Evolutionary conservation across 345 rosid species (phyloP).

Genomic region (Schrenkiella parvula): DNA sequence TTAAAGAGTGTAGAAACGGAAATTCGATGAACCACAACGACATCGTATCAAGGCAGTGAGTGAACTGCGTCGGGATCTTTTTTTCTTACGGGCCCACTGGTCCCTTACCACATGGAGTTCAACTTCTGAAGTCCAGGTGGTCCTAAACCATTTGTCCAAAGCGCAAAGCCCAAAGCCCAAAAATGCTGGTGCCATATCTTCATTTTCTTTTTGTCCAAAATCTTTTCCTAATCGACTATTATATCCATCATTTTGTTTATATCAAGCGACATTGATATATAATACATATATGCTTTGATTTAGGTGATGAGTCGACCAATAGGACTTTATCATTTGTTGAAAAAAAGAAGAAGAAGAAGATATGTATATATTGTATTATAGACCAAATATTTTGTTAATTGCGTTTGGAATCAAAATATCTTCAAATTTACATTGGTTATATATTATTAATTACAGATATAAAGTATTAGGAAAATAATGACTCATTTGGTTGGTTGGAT

Average conservation of each 20-base stretch:
- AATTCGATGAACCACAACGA: not conserved
- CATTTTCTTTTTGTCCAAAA: too few relatives aligned
- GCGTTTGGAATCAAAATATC: not conserved
- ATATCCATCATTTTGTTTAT: too few relatives aligned
- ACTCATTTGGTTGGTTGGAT: slow-evolving; percentile 18
- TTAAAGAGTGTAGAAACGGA: too few relatives aligned
- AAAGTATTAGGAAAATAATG: not conserved
- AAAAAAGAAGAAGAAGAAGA: not conserved
- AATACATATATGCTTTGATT: not conserved
- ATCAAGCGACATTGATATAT: not conserved
- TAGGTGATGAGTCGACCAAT: not conserved
- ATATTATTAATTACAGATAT: not conserved
- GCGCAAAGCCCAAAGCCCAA: too few relatives aligned
- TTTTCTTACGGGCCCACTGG: not conserved
- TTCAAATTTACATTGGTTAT: too few relatives aligned
- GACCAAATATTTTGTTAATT: not conserved
- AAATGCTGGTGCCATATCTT: not conserved
- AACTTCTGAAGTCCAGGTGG: not conserved
- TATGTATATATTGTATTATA: too few relatives aligned
- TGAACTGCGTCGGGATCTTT: not conserved
- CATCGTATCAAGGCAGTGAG: not conserved
- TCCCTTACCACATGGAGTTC: not conserved
- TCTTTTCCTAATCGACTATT: too few relatives aligned
- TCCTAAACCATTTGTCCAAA: not conserved
- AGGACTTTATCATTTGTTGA: not conserved